Percentiles rank a stretch among this genome's conserved stretches.
Conservation (phyloP, 352 stramenopile genomes). For the Pythium monospermum region DNA sequence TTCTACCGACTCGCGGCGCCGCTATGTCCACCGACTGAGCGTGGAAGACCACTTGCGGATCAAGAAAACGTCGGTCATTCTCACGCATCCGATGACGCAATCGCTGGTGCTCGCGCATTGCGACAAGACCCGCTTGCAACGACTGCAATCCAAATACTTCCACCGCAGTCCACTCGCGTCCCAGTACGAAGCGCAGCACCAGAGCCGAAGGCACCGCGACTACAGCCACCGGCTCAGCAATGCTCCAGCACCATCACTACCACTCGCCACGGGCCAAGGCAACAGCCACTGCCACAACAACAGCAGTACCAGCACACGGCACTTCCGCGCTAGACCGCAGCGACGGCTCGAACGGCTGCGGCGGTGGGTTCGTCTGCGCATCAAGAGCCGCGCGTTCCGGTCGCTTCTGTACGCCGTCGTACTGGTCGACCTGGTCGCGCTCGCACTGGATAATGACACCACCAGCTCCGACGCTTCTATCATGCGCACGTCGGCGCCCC, state of each 20-base stretch:
- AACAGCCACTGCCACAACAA: slow-evolving; percentile 3
- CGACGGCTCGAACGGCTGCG: slow-evolving; percentile 5
- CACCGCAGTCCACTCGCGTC: neutral
- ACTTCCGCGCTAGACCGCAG: too few species aligned
- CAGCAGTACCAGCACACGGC: slow-evolving; percentile 5
- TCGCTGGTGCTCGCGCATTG: slow-evolving; percentile 36
- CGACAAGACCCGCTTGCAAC: slow-evolving; percentile 36
- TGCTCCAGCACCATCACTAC: too few species aligned
- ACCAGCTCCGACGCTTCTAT: slow-evolving; percentile 6
- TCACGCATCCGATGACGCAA: slow-evolving; percentile 33
- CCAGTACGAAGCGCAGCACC: too few species aligned
- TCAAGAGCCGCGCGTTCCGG: slow-evolving; percentile 50
- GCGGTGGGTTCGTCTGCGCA: slow-evolving; percentile 27
- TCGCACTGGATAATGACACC: slow-evolving; percentile 42
- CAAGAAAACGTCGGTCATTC: slow-evolving; percentile 44
- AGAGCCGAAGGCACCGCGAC: too few species aligned
- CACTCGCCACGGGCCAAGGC: neutral
- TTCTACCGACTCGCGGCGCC: neutral
- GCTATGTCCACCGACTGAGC: slow-evolving; percentile 22
- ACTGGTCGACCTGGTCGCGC: slow-evolving; percentile 42
- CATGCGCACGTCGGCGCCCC: too few species aligned
- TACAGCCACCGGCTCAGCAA: too few species aligned
- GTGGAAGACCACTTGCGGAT: slow-evolving; percentile 37
- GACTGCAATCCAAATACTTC: slow-evolving; percentile 38
- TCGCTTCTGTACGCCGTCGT: slow-evolving; percentile 38